These are phyloP conservation scores for Penicillium polonicum DNA, from an alignment of 2,329 filamentous ascomycete species.

Conservation along the genomic window DNA sequence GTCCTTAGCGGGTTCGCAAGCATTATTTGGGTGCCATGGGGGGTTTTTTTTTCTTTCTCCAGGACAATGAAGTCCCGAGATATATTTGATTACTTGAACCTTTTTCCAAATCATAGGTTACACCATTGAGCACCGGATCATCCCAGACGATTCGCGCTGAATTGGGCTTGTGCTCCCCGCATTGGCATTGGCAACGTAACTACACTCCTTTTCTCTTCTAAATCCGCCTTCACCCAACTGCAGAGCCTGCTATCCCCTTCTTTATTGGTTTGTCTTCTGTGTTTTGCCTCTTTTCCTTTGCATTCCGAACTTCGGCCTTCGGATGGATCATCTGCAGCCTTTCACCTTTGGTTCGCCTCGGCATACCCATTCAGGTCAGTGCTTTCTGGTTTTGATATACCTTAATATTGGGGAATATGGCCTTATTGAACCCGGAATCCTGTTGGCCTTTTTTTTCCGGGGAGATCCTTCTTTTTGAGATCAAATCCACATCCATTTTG, in stretches of 20 bases:
- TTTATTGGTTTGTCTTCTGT: constrained; percentile 15
- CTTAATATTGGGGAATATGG: neutral
- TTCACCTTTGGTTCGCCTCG: constrained; percentile 16
- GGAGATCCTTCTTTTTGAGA: neutral
- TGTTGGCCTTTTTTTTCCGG: too few species aligned
- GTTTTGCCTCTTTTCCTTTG: constrained; percentile 2
- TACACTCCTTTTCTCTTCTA: constrained; percentile 24
- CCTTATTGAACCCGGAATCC: neutral
- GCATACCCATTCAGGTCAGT: constrained; percentile 30
- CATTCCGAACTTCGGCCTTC: constrained; percentile 16
- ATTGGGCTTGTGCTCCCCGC: constrained; percentile 26
- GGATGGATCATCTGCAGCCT: constrained; percentile 28
- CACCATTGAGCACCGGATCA: constrained; percentile 22
- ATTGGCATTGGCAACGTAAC: constrained; percentile 23
- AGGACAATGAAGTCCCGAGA: neutral
- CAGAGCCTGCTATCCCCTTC: constrained; percentile 5
- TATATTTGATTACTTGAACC: neutral
- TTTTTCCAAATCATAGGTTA: constrained; percentile 9
- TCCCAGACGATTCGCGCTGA: constrained; percentile 11
- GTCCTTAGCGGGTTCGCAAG: constrained; percentile 19
- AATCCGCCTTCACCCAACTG: constrained; percentile 15
- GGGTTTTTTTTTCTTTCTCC: neutral
- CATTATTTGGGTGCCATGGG: constrained; percentile 16
- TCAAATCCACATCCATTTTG: neutral
- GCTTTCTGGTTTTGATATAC: constrained; percentile 6